Base-by-base conservation (phyloP, 495 filamentous ascomycete genomes). In the Pseudevernia furfuracea region DNA sequence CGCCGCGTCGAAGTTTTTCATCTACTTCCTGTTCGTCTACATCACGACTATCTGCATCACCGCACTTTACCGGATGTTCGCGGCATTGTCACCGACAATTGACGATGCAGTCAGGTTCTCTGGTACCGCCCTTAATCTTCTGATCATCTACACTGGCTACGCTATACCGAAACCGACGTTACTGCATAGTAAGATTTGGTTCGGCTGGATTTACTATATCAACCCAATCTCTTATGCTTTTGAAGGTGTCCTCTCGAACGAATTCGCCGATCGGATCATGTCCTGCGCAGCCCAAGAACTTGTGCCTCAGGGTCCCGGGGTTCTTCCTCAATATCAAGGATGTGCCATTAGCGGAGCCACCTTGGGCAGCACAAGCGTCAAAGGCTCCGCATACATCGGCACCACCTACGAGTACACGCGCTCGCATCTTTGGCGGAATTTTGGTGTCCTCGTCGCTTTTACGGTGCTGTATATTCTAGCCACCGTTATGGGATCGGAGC, bases 61-160 rank as follows among this genome's bases (percentile, higher is more conserved):
- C 0, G 79, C 87, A 10, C 66, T 91, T 36, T 91, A 89, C 68
- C 84, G 89, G 19, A 90, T 90, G 87, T 89, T 91, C 68, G 89
- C 87, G 2, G 81, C 86, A 10, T 72, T 91, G 9, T 89, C 85
- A 4, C 86, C 87, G 0, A 82, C 81, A 3, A 88, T 91, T 53
- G 85, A 90, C 70, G 86, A 88, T 57, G 87, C 89, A 5, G 85
- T 90, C 48, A 80, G 87, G 14, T 89, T 91, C 70, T 79, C 82
- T 59, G 87, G 88, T 64, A 82, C 86, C 64, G 85, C 81, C 0
- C 71, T 92, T 41, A 90, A 89, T 68, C 71, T 91, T 30, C 58
- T 75, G 28, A 78, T 92, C 64, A 81, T 94, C 58, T 96, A 89
- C 69, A 90, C 88, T 23, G 91, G 91, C 59, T 96, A 88, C 71